Conservation (phyloP, 1,139 yeast genomes). For the Diutina rugosa region DNA sequence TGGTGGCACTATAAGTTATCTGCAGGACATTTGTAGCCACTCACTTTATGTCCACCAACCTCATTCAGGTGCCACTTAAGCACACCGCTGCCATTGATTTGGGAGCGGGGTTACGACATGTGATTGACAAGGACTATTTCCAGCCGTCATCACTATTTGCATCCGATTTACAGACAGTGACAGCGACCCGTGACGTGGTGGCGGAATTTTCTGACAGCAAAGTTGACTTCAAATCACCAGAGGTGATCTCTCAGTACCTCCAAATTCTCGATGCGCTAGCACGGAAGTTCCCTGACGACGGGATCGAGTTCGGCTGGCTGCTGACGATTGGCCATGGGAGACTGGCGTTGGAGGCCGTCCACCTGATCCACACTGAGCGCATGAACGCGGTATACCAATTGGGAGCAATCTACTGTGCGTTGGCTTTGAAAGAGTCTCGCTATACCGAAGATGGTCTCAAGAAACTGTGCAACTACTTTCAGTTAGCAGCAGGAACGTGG, state of each 20-base stretch:
- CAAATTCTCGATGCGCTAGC: constrained; percentile 16
- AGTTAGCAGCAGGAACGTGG: constrained; percentile 61
- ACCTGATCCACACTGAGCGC: constrained; percentile 17
- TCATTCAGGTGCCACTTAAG: constrained; percentile 40
- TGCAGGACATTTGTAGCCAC: background rate
- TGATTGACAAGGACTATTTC: constrained; percentile 48
- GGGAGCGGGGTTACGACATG: constrained; percentile 27
- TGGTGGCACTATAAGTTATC: background rate
- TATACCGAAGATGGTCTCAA: constrained; percentile 44
- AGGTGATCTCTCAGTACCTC: constrained; percentile 14
- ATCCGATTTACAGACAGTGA: constrained; percentile 33
- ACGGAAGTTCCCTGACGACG: constrained; percentile 28
- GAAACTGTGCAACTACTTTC: constrained; percentile 51
- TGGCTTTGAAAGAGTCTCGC: constrained; percentile 34
- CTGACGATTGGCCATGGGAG: constrained; percentile 41
- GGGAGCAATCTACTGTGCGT: constrained; percentile 48
- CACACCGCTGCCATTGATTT: constrained; percentile 35
- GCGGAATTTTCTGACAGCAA: constrained; percentile 12
- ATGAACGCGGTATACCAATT: constrained; percentile 54
- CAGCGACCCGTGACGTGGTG: constrained; percentile 13
- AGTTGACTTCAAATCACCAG: constrained; percentile 5
- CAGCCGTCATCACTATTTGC: constrained; percentile 51
- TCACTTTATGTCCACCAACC: constrained; percentile 12
- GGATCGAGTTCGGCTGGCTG: constrained; percentile 55
- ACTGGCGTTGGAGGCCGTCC: background rate